Evolutionary conservation across 2,329 filamentous ascomycete genomes (phyloP), one percentile per base, ranked within the genome.

Genomic region (Orbilia javanica): DNA sequence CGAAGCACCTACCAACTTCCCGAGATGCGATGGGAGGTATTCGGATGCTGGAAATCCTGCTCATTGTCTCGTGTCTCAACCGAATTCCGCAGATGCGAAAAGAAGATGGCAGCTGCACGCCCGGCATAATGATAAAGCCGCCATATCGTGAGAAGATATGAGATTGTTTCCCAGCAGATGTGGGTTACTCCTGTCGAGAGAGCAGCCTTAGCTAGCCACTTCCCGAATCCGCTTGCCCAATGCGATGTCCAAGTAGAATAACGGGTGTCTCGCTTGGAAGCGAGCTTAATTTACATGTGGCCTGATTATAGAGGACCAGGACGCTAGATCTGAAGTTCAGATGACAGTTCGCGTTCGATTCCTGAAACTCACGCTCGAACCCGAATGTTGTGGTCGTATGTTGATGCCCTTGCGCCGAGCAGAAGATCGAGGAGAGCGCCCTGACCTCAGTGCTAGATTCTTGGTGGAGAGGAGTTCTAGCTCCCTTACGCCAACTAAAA

Each of bases 211-310:
- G 27, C 22, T 60, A 31, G 29, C 44, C 62, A 36, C 36, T 34
- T 60, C 25, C 69, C 60, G 69, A 73, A 73, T 57, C 69, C 39
- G 65, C 69, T 66, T 66, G 36, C 60, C 48, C 15, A 31, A 69
- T 57, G 44, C 15, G 22, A 69, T 57, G 44, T 39, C 44, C 53
- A 55, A 55, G 64, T 34, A 46, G 25, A 60, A 46, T 55, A 64
- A 64, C 64, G 65, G 64, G 63, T 57, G 48, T 70, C 72, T 76
- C 72, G 72, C 65, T 76, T 76, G 72, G 55, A 76, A 76, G 55
- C 72, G 72, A 76, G 46, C 42, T 27, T 42, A 53, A 70, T 55
- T 34, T 42, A 76, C 64, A 76, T 64, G 72, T 76, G 72, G 72
- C 72, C 72, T 69, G 29, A 70, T 69, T 50, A 74, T 52, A 31